Conservation (phyloP, 164 flowering plant species). For the Aristolochia fimbriata region DNA sequence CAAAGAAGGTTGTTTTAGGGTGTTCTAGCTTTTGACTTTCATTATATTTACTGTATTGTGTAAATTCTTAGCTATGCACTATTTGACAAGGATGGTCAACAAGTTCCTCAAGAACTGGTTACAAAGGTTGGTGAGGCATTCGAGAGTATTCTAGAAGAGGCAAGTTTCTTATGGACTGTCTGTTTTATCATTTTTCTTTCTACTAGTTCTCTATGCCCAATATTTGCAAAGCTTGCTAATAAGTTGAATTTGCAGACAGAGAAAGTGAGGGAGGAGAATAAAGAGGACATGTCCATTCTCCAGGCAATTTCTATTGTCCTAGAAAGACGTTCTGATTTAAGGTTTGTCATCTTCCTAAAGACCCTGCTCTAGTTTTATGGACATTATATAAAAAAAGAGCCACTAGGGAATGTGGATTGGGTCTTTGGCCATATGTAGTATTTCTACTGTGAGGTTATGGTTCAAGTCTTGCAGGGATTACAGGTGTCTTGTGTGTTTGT, state of each 20-base stretch:
- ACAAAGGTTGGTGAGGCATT: slow-evolving; percentile 70
- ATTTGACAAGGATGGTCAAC: slow-evolving; percentile 75
- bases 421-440: no score
- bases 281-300: slow-evolving; percentile 68
- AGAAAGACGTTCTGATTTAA: slow-evolving; percentile 73
- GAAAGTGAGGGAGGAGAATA: slow-evolving; percentile 49
- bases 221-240: no score
- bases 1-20: neutral
- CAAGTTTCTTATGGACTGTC: slow-evolving; percentile 11
- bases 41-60: neutral
- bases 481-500: no score
- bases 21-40: neutral
- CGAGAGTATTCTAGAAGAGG: slow-evolving; percentile 76
- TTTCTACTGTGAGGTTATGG: no score
- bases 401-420: no score
- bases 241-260: slow-evolving; percentile 43
- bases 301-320: slow-evolving; percentile 63
- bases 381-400: no score
- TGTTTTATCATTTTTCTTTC: no score
- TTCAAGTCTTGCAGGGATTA: no score
- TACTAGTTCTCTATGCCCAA: no score
- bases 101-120: slow-evolving; percentile 77
- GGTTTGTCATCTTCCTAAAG: slow-evolving; percentile 22
- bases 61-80: slow-evolving; percentile 85
- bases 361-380: no score